A percentile compares a stretch with the other conserved stretches of the same genome.
phyloP scores from a whole-genome alignment of 768 basidiomycete species.

The Kwoniella sp. region DNA sequence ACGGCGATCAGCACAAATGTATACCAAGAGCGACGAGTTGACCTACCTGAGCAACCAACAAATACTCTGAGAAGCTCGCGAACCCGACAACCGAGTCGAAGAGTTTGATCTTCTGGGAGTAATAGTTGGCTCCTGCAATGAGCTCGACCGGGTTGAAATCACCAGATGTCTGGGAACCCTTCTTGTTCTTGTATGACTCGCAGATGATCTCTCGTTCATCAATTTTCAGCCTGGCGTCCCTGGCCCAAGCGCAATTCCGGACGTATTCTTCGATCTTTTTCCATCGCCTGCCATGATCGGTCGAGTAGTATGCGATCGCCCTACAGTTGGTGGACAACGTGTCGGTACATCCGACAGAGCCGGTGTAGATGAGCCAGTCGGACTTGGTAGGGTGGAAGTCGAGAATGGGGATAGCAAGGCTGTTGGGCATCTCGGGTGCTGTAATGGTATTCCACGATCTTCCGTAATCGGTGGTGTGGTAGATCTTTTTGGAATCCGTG shows the following conservation, averaged over 20 bases:
- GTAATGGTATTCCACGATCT: slow-evolving; percentile 65
- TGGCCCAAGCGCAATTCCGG: slow-evolving; percentile 86
- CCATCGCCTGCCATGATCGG: slow-evolving; percentile 80
- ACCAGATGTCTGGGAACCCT: slow-evolving; percentile 68
- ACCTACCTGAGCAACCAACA: slow-evolving; percentile 89
- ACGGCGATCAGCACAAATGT: slow-evolving; percentile 40
- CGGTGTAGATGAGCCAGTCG: slow-evolving; percentile 88
- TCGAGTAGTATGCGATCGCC: slow-evolving; percentile 72
- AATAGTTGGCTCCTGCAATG: slow-evolving; percentile 75
- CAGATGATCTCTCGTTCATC: slow-evolving; percentile 89
- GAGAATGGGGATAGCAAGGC: slow-evolving; percentile 72
- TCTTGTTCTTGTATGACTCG: slow-evolving; percentile 81
- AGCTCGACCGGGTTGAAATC: slow-evolving; percentile 77
- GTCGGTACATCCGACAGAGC: slow-evolving; percentile 67
- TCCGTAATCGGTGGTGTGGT: slow-evolving; percentile 83
- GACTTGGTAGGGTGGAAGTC: slow-evolving; percentile 80
- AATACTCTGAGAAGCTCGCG: slow-evolving; percentile 86
- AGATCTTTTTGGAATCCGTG: slow-evolving; percentile 67
- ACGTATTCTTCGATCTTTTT: slow-evolving; percentile 78
- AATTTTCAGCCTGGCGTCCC: slow-evolving; percentile 73
- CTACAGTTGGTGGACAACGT: slow-evolving; percentile 65
- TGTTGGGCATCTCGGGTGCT: slow-evolving; percentile 75
- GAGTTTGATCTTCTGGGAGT: slow-evolving; percentile 68
- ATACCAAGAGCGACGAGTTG: neutral
- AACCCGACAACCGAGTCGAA: slow-evolving; percentile 91